phyloP scores from a whole-genome alignment of 371 early-diverging fungal species.

The Phascolomyces articulosus region DNA sequence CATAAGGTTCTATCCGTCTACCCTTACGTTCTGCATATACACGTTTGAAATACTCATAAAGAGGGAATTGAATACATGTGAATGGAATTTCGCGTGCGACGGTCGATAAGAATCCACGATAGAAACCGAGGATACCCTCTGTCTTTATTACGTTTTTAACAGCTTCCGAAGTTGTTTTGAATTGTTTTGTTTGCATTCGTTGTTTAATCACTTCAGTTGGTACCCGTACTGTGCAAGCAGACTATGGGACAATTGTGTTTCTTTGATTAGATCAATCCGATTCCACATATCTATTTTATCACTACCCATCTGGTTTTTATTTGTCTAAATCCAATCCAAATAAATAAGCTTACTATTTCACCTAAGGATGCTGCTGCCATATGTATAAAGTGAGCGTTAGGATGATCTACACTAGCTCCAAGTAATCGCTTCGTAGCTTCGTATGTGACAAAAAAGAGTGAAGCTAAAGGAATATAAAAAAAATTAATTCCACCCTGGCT shows the following conservation, averaged over 20 bases:
- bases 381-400: conserved; percentile 71
- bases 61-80: conserved; percentile 94
- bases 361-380: conserved; percentile 92
- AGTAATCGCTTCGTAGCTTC: conserved; percentile 73
- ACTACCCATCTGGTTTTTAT: not conserved
- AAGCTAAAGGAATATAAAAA: conserved; percentile 56
- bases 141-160: conserved; percentile 60
- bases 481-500: conserved; percentile 3
- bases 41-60: conserved; percentile 90
- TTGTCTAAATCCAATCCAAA: not conserved
- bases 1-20: conserved; percentile 68
- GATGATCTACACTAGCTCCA: conserved; percentile 35
- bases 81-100: conserved; percentile 94
- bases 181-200: conserved; percentile 91
- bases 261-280: no score
- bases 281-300: not conserved
- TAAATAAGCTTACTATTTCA: conserved; percentile 74
- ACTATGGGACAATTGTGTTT: conserved; percentile 40
- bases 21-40: conserved; percentile 48
- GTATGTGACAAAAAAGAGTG: conserved; percentile 92
- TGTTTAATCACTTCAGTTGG: conserved; percentile 97
- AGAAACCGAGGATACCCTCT: conserved; percentile 88
- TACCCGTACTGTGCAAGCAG: conserved; percentile 91
- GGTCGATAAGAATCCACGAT: conserved; percentile 90
- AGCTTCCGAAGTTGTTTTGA: conserved; percentile 62